phyloP scores from a whole-genome alignment of 2,329 filamentous ascomycete species.

The Tolypocladium paradoxum region DNA sequence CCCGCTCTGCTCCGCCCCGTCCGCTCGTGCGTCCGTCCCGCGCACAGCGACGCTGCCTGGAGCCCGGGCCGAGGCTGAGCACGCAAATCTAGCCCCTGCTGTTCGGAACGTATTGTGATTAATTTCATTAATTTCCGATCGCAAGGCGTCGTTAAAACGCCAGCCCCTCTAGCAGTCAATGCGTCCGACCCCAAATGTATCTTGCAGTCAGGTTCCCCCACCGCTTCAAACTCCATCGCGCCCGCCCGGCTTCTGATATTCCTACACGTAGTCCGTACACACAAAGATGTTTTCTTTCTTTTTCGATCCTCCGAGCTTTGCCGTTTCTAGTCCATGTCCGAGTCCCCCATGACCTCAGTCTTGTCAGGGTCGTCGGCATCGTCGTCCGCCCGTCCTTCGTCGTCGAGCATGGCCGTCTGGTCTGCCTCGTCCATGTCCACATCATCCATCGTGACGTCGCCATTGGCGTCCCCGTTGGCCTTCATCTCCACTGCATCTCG shows the following conservation, averaged over 20 bases:
- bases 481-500: constrained; percentile 5
- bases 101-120: neutral
- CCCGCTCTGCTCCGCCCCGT: constrained; percentile 1
- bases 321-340: constrained; percentile 18
- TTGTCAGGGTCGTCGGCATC: constrained; percentile 33
- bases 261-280: neutral
- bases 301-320: neutral
- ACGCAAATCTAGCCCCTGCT: neutral
- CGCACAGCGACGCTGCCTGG: neutral
- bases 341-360: constrained; percentile 26
- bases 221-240: neutral
- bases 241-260: neutral
- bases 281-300: neutral
- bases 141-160: neutral
- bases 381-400: constrained; percentile 34
- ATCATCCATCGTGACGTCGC: constrained; percentile 40
- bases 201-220: neutral
- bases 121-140: neutral
- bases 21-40: neutral
- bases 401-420: constrained; percentile 22
- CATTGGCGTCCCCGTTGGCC: constrained; percentile 25
- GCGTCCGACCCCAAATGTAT: neutral
- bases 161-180: neutral
- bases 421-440: constrained; percentile 40
- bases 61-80: neutral